A percentile compares a stretch with the other conserved stretches of the same genome.
Evolutionary conservation across 495 filamentous ascomycete genomes (phyloP).

Genomic region (Bacidia rubella): DNA sequence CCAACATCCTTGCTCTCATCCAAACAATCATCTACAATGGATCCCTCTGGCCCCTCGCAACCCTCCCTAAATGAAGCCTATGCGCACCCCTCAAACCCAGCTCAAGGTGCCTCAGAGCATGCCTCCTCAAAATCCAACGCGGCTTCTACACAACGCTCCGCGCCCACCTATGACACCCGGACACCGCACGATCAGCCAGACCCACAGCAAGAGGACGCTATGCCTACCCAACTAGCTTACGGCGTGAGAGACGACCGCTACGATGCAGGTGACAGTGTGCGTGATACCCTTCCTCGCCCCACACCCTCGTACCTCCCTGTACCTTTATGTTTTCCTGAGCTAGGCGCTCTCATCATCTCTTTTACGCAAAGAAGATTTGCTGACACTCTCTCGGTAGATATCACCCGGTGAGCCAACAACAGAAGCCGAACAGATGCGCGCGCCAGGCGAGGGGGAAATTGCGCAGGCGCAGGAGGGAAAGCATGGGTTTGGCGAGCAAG

Average conservation of each 20-base stretch:
- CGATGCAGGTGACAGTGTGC: slow-evolving; percentile 15
- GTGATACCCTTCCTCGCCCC: neutral
- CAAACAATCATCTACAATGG: too few species aligned
- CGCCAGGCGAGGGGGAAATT: slow-evolving; percentile 40
- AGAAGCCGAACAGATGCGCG: slow-evolving; percentile 44
- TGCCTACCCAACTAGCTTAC: slow-evolving; percentile 26
- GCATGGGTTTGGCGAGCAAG: slow-evolving; percentile 26
- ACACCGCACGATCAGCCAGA: slow-evolving; percentile 21
- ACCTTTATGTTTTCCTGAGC: slow-evolving; percentile 11
- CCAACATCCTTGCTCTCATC: too few species aligned
- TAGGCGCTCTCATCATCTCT: too few species aligned
- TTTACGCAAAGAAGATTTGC: neutral
- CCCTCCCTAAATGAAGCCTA: slow-evolving; percentile 40
- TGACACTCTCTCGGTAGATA: neutral
- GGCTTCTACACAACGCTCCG: slow-evolving; percentile 18
- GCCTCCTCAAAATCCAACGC: slow-evolving; percentile 15
- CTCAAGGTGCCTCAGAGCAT: slow-evolving; percentile 35
- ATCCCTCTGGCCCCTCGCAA: slow-evolving; percentile 30
- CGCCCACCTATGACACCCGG: slow-evolving; percentile 20
- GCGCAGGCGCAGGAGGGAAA: slow-evolving; percentile 31
- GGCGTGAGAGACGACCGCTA: slow-evolving; percentile 13
- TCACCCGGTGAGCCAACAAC: slow-evolving; percentile 20
- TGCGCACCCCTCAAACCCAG: slow-evolving; percentile 34
- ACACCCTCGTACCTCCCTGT: slow-evolving; percentile 2
- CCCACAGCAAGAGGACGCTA: slow-evolving; percentile 26